Evolutionary conservation across 2,329 filamentous ascomycete species (phyloP), one percentile per base, ranked within the genome.

Genomic region (Phyllosticta paracitricarpa): DNA sequence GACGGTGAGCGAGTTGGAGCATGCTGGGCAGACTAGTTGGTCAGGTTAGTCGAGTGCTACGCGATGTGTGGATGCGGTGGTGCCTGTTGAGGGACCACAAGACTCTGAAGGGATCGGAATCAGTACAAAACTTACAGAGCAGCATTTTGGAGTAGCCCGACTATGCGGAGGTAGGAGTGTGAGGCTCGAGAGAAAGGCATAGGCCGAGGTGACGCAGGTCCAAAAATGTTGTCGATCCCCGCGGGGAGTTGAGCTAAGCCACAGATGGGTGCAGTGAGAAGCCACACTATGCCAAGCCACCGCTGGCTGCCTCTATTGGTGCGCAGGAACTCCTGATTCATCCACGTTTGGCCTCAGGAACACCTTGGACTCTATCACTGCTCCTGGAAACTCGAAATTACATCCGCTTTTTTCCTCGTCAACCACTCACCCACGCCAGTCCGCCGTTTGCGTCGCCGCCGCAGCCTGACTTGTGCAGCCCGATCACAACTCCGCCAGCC

Each of bases 1-100:
- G 69, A 93, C 86, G 70, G 88, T 90, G 71, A 94, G 84, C 75
- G 91, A 86, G 79, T 93, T 94, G 75, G 86, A 86, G 81, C 89
- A 94, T 72, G 84, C 84, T 57, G 89, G 89, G 75, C 89, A 94
- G 83, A 93, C 88, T 89, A 67, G 40, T 48, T n/a, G n/a, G 4
- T 48, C 40, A 48, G n/a, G 40, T 48, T n/a, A 51, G 52, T 19
- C 25, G 71, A 55, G 25, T 17, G 25, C 14, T 1, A 51, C 12
- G 33, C 19, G 54, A 28, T 57, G n/a, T 26, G 26, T 51, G 48
- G 12, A 40, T 25, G 14, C n/a, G 58, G 25, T 51, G 40, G 53
- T 30, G 53, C 48, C 58, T 60, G n/a, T 26, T 10, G 8, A 14
- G 25, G 33, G 1, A 19, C 17, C 14, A 22, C 7, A 22, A 51